Conservation (phyloP, 2,329 filamentous ascomycete genomes). For the Colletotrichum cordylinicola region DNA sequence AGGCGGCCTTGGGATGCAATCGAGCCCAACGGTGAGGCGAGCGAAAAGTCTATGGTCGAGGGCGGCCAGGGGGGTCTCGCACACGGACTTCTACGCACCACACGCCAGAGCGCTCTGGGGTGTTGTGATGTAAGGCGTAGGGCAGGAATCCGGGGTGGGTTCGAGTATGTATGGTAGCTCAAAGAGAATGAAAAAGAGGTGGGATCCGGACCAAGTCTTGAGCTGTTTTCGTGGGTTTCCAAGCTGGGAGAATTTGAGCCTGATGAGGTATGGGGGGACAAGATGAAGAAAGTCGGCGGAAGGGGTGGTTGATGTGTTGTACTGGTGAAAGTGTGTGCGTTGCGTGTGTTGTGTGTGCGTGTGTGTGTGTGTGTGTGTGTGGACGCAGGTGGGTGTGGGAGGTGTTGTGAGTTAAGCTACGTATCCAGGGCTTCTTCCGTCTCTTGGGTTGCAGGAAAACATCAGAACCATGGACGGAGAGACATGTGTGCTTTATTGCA, state of each 20-base stretch:
- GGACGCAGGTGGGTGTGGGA: constrained; percentile 31
- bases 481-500: constrained; percentile 72
- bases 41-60: constrained; percentile 35
- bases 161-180: constrained; percentile 16
- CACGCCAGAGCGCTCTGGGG: background rate
- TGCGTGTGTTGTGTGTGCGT: background rate
- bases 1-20: constrained; percentile 52
- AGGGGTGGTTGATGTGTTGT: constrained; percentile 20
- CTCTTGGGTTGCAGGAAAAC: constrained; percentile 47
- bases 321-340: constrained; percentile 13
- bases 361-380: constrained; percentile 4
- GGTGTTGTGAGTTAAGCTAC: constrained; percentile 51
- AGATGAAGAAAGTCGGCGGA: constrained; percentile 25
- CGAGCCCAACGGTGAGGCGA: constrained; percentile 57
- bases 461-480: constrained; percentile 60
- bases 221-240: background rate
- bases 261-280: constrained; percentile 11
- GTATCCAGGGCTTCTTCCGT: constrained; percentile 43
- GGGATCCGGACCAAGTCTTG: constrained; percentile 4
- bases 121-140: constrained; percentile 23
- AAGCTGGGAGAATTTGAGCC: constrained; percentile 7
- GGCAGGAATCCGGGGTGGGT: constrained; percentile 20
- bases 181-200: constrained; percentile 1
- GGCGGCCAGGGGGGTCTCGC: constrained; percentile 21
- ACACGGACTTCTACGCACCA: constrained; percentile 10